Evolutionary conservation across 2,329 filamentous ascomycete genomes (phyloP).

Genomic region (Colletotrichum phormii): DNA sequence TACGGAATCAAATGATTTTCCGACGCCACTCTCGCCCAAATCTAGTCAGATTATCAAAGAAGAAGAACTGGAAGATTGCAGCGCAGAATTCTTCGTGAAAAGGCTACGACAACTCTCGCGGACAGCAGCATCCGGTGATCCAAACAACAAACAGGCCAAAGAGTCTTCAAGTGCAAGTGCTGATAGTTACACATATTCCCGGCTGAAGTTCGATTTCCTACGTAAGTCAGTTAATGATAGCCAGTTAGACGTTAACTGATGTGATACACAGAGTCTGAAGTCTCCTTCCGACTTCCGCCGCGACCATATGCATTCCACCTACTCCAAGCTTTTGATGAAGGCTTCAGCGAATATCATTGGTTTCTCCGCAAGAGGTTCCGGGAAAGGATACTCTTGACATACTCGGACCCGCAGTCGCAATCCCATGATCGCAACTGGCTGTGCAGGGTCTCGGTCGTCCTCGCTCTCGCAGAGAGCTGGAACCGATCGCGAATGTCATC

Average conservation of each 20-base stretch:
- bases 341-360: constrained; percentile 40
- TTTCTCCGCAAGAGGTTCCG: constrained; percentile 34
- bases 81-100: constrained; percentile 37
- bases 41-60: background rate
- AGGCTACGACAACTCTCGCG: constrained; percentile 29
- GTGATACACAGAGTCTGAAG: constrained; percentile 25
- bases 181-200: constrained; percentile 35
- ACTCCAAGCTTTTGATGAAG: constrained; percentile 36
- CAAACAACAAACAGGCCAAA: background rate
- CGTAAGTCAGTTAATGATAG: constrained; percentile 7
- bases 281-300: constrained; percentile 36
- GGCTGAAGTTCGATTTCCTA: constrained; percentile 37
- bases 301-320: constrained; percentile 36
- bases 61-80: constrained; percentile 30
- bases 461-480: constrained; percentile 38
- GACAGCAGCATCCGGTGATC: background rate
- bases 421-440: constrained; percentile 38
- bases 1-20: background rate
- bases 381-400: constrained; percentile 29
- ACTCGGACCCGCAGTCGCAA: constrained; percentile 36
- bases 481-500: constrained; percentile 15
- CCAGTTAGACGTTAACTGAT: background rate
- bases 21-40: background rate
- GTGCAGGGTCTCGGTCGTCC: constrained; percentile 35
- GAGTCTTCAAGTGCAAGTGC: background rate